Percentiles rank a stretch among this genome's conserved stretches.
Evolutionary conservation across 352 stramenopile species (phyloP).

Genomic region (Pythium phragmiticola): DNA sequence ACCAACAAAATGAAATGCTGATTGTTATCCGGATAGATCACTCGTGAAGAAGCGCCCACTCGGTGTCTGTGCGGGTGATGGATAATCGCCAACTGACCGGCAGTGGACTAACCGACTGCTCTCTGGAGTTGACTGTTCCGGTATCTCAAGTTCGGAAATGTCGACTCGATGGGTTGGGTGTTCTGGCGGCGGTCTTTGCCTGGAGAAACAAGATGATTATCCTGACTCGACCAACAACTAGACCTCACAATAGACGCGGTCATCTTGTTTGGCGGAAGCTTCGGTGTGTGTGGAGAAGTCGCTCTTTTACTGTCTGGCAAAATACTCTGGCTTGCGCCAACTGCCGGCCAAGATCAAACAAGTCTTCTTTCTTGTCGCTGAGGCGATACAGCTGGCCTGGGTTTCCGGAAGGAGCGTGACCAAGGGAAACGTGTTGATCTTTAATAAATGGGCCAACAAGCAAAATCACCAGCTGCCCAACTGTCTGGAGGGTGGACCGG

Average conservation of each 20-base stretch:
- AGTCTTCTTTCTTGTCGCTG: not conserved
- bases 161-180: not conserved
- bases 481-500: not conserved
- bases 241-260: not conserved
- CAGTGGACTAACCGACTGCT: not conserved
- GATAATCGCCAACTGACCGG: not conserved
- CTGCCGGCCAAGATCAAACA: not conserved
- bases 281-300: not conserved
- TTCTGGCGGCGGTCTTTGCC: not conserved
- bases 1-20: not conserved
- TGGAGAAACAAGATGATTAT: not conserved
- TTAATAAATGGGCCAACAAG: not conserved
- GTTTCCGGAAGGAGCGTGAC: not conserved
- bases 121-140: not conserved
- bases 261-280: conserved; percentile 9
- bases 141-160: not conserved
- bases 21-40: too few species aligned
- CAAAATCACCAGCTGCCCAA: not conserved
- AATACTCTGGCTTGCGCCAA: not conserved
- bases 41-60: not conserved
- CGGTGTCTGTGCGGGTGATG: not conserved
- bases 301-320: conserved; percentile 4
- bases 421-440: not conserved
- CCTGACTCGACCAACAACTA: not conserved
- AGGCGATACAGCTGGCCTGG: not conserved